Percentiles rank a stretch among this genome's conserved stretches.
Conservation (phyloP, 2,329 filamentous ascomycete genomes). For the Calonectria ilicicola region DNA sequence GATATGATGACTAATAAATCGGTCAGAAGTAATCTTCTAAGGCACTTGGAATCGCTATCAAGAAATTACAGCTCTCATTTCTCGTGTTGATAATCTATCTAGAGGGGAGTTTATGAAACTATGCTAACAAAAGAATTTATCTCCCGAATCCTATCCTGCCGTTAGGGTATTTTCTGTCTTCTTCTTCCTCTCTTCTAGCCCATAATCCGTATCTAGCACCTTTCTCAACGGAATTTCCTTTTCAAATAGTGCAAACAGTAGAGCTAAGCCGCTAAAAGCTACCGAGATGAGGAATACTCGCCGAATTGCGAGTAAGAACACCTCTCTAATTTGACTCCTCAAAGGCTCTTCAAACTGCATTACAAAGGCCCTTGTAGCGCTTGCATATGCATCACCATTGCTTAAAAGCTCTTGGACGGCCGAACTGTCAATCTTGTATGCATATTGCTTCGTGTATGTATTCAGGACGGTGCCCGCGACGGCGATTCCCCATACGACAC, state of each 20-base stretch:
- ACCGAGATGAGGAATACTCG: slow-evolving; percentile 38
- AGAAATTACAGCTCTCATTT: not conserved
- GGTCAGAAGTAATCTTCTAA: not conserved
- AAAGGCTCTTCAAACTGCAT: slow-evolving; percentile 29
- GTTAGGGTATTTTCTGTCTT: not conserved
- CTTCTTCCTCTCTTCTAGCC: slow-evolving; percentile 30
- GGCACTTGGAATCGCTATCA: too few species aligned
- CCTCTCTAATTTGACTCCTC: slow-evolving; percentile 34
- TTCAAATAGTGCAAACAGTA: slow-evolving; percentile 40
- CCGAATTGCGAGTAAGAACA: slow-evolving; percentile 37
- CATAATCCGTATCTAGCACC: slow-evolving; percentile 44
- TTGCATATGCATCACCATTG: slow-evolving; percentile 42
- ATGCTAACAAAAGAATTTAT: not conserved
- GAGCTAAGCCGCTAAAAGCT: slow-evolving; percentile 30
- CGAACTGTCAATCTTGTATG: slow-evolving; percentile 34
- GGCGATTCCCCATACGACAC: slow-evolving; percentile 57
- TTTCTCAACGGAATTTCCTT: slow-evolving; percentile 39
- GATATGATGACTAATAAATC: not conserved
- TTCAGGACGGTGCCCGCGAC: slow-evolving; percentile 57
- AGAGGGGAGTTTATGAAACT: not conserved
- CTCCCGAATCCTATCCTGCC: not conserved
- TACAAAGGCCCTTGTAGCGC: slow-evolving; percentile 40
- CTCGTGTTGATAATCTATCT: not conserved
- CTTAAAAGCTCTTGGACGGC: slow-evolving; percentile 25
- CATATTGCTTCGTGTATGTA: slow-evolving; percentile 33